Evolutionary conservation across 2,329 filamentous ascomycete species (phyloP), one percentile per base, ranked within the genome.

Genomic region (Aspergillaceae sp.): DNA sequence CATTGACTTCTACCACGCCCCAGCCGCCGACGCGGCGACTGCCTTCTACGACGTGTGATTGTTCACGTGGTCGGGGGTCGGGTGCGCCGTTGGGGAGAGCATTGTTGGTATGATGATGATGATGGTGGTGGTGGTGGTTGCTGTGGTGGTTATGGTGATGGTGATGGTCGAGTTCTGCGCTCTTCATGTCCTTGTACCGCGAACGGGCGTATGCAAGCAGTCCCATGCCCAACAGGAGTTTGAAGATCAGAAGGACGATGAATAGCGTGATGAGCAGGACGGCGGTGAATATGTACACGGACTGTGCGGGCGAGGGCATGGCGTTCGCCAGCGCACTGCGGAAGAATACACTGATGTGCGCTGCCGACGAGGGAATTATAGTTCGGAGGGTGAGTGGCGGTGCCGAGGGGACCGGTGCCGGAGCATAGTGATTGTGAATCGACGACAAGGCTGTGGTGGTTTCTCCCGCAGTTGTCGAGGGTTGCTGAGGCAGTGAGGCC

Each of bases 161-260:
- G 30, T 27, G 5, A 42, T 3, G 41, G 19, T 59, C 59, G 1
- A 35, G 35, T 61, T 90, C 86, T 38, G 79, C 76, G 7, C 76
- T 67, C 62, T 89, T 89, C 87, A 97, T 95, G 10, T 75, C 74
- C 33, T 78, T 79, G 61, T 96, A 97, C 4, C 91, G 76, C 44
- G 82, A 80, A 4, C 89, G 80, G 0, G 90, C 79, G 54, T 88
- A 94, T 1, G 81, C 81, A 1, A 98, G 76, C 0, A 98, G 75
- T 0, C 82, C 65, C 87, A 97, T 97, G 19, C 92, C 92, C 0
- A 98, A 75, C 1, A 95, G 71, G 0, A 98, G 77, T 63, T 95
- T 95, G 47, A 85, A 69, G 3, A 91, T 85, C 4, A 98, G 77
- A 2, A 97, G 77, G 5, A 94, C 79, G 19, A 97, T 75, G 66